These are phyloP conservation scores for Lepidopterella palustris DNA, from an alignment of 495 filamentous ascomycete genomes.

Conservation along the genomic window DNA sequence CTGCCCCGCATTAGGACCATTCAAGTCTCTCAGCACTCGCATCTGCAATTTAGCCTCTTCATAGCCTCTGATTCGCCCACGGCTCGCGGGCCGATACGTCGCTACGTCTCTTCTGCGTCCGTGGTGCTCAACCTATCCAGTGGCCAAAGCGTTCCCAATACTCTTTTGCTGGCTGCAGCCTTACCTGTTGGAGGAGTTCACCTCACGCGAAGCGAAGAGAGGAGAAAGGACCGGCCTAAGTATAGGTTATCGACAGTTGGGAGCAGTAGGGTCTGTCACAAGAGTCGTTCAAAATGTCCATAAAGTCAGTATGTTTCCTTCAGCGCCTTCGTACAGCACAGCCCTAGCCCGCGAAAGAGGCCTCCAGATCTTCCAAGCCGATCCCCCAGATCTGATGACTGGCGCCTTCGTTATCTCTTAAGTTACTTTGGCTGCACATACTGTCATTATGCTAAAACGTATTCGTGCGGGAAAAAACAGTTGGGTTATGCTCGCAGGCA, in stretches of 20 bases:
- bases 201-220: neutral
- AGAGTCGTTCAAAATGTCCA: constrained; percentile 21
- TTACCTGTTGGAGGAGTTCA: neutral
- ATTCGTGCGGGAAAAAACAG: constrained; percentile 41
- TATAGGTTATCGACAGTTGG: neutral
- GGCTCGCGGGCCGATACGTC: constrained; percentile 13
- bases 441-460: neutral
- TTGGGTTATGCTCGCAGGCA: constrained; percentile 73
- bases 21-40: neutral
- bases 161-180: neutral
- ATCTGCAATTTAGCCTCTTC: constrained; percentile 21
- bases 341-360: constrained; percentile 13
- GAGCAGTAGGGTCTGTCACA: neutral
- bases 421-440: neutral
- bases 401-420: neutral
- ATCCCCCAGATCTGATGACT: neutral
- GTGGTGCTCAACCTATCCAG: neutral
- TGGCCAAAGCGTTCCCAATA: neutral
- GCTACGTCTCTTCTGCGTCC: neutral
- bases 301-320: constrained; percentile 26
- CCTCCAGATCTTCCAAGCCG: neutral
- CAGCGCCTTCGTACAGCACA: neutral
- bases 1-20: constrained; percentile 7
- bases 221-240: neutral
- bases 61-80: constrained; percentile 20